These are phyloP conservation scores for Conticribra weissflogii DNA, from an alignment of 108 stramenopile species.

Conservation along the genomic window DNA sequence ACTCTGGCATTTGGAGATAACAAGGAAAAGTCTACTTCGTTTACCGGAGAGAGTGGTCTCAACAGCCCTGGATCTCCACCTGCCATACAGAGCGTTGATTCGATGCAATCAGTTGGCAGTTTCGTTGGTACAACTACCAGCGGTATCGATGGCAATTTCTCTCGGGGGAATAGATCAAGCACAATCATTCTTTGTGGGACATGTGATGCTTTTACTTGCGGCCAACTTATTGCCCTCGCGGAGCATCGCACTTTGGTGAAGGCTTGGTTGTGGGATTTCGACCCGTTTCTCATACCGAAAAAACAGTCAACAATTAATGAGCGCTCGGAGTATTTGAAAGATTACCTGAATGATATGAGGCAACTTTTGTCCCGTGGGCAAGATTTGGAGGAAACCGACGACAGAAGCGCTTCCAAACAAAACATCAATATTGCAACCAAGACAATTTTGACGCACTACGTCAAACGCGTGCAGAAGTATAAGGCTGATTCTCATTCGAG, in stretches of 20 bases:
- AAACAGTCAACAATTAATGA: slow-evolving; percentile 30
- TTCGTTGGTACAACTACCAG: slow-evolving; percentile 10
- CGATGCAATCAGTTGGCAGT: slow-evolving; percentile 36
- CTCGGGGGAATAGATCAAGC: slow-evolving; percentile 76
- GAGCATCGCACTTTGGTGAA: slow-evolving; percentile 82
- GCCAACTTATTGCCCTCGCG: slow-evolving; percentile 79
- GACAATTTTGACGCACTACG: slow-evolving; percentile 71
- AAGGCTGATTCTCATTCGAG: background rate
- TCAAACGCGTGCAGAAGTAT: slow-evolving; percentile 41
- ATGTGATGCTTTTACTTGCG: slow-evolving; percentile 83
- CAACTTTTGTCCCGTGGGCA: slow-evolving; percentile 23
- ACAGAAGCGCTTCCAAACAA: slow-evolving; percentile 26
- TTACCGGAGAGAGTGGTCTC: too few species aligned
- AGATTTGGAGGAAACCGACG: slow-evolving; percentile 35
- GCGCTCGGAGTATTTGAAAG: slow-evolving; percentile 50
- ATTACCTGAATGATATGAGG: slow-evolving; percentile 54
- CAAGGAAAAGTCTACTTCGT: too few species aligned
- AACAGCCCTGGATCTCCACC: slow-evolving; percentile 45
- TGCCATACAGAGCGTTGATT: slow-evolving; percentile 28
- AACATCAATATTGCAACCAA: slow-evolving; percentile 59
- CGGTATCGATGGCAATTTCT: background rate
- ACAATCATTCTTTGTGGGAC: slow-evolving; percentile 67
- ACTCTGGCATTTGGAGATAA: slow-evolving; percentile 62
- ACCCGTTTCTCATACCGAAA: slow-evolving; percentile 62
- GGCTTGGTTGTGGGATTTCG: slow-evolving; percentile 74